Evolutionary conservation across 2,329 filamentous ascomycete species (phyloP).

Genomic region (Penicillium nordicum): DNA sequence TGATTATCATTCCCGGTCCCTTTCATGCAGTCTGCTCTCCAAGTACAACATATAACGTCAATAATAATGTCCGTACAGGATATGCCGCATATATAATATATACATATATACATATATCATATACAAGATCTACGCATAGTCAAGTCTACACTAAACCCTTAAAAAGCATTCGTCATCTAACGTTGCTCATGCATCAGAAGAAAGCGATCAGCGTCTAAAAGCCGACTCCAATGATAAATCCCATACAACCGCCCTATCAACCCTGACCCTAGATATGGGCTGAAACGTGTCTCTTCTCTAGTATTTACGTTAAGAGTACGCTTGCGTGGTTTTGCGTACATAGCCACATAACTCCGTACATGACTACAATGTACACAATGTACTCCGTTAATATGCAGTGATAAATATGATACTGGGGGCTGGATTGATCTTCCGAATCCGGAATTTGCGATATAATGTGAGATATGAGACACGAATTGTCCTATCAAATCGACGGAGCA

Average conservation of each 20-base stretch:
- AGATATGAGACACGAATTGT: conserved; percentile 1
- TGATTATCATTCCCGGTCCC: conserved; percentile 1
- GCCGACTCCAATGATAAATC: conserved; percentile 3
- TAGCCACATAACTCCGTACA: neutral
- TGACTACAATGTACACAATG: neutral
- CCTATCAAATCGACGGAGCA: conserved; percentile 1
- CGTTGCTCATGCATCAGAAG: neutral
- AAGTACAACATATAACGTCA: neutral
- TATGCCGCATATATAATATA: neutral
- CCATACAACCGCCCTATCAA: neutral
- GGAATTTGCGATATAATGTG: neutral
- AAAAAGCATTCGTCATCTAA: conserved; percentile 11
- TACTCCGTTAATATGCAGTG: neutral
- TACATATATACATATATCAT: neutral
- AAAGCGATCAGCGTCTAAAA: neutral
- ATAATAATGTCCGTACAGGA: neutral
- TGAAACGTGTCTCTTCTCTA: conserved; percentile 16
- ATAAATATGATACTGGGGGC: neutral
- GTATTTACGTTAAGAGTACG: neutral
- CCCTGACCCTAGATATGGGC: neutral
- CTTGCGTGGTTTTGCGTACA: neutral
- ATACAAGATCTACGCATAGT: neutral
- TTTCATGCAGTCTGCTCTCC: conserved; percentile 6
- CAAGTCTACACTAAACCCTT: neutral
- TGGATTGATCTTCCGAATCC: conserved; percentile 1